Evolutionary conservation across 495 filamentous ascomycete genomes (phyloP).

Genomic region (Neurospora pannonica): DNA sequence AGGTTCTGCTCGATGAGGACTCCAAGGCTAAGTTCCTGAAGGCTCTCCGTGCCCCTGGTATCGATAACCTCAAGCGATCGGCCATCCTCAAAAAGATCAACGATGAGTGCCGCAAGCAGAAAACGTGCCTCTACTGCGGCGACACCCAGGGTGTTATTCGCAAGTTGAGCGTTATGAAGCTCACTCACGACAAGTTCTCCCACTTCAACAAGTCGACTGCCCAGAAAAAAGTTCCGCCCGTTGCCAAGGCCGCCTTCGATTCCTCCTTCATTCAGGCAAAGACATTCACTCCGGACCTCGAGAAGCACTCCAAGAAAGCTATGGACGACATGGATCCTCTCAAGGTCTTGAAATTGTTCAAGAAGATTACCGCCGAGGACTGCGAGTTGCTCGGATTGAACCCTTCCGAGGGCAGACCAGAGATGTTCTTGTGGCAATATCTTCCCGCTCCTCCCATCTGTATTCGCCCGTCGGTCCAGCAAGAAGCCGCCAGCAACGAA

Average conservation of each 20-base stretch:
- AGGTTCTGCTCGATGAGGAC: conserved; percentile 64
- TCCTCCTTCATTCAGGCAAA: conserved; percentile 71
- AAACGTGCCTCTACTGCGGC: conserved; percentile 64
- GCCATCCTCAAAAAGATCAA: conserved; percentile 79
- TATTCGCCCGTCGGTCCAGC: conserved; percentile 85
- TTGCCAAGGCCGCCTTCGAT: conserved; percentile 73
- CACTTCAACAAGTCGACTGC: conserved; percentile 79
- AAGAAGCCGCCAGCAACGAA: conserved; percentile 85
- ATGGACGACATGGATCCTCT: conserved; percentile 91
- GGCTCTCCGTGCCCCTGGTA: conserved; percentile 66
- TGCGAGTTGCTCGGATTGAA: conserved; percentile 87
- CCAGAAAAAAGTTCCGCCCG: conserved; percentile 68
- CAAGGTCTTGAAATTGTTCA: conserved; percentile 81
- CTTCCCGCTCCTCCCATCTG: conserved; percentile 87
- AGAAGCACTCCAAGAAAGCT: conserved; percentile 80
- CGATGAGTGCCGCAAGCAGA: conserved; percentile 77
- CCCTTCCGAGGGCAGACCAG: conserved; percentile 76
- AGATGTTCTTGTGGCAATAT: conserved; percentile 98
- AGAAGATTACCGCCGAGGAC: conserved; percentile 71
- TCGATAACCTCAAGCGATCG: conserved; percentile 75
- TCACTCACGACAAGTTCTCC: conserved; percentile 87
- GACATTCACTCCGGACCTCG: conserved; percentile 66
- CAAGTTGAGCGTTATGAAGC: conserved; percentile 78
- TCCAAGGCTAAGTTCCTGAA: conserved; percentile 56
- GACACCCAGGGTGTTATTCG: conserved; percentile 80